Conservation (phyloP, 441 rosid genomes). For the Cnidoscolus chayamansa region DNA sequence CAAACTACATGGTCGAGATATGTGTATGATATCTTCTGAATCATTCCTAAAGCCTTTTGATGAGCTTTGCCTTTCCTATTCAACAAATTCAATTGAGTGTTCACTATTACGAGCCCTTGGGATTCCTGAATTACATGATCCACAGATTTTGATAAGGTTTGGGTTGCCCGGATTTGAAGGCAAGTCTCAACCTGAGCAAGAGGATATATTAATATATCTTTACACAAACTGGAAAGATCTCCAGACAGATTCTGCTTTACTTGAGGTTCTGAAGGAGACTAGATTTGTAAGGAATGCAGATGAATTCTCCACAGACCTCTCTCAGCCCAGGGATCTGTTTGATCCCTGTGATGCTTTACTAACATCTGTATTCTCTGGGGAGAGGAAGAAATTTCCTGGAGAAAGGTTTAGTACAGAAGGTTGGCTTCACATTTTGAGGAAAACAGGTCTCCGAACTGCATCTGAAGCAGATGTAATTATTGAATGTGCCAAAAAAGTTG, state of each 20-base stretch:
- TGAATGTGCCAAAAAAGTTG: slow-evolving; percentile 90
- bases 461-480: slow-evolving; percentile 79
- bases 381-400: slow-evolving; percentile 91
- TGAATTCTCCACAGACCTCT: slow-evolving; percentile 65
- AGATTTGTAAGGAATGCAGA: slow-evolving; percentile 79
- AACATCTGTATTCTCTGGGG: slow-evolving; percentile 81
- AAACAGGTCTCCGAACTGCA: slow-evolving; percentile 77
- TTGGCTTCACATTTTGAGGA: slow-evolving; percentile 88
- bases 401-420: slow-evolving; percentile 84
- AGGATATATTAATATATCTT: slow-evolving; percentile 71
- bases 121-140: slow-evolving; percentile 77
- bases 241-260: slow-evolving; percentile 65
- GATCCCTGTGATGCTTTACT: slow-evolving; percentile 88
- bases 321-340: slow-evolving; percentile 78
- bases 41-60: slow-evolving; percentile 85
- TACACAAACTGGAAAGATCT: slow-evolving; percentile 75
- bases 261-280: slow-evolving; percentile 81
- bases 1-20: slow-evolving; percentile 52
- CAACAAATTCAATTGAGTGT: slow-evolving; percentile 63
- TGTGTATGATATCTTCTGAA: slow-evolving; percentile 71
- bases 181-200: slow-evolving; percentile 76
- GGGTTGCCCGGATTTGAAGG: slow-evolving; percentile 80
- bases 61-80: slow-evolving; percentile 71
- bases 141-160: slow-evolving; percentile 82
- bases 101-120: slow-evolving; percentile 81